phyloP scores from a whole-genome alignment of 1,284 basidiomycete species.

The Ustilago nuda region DNA sequence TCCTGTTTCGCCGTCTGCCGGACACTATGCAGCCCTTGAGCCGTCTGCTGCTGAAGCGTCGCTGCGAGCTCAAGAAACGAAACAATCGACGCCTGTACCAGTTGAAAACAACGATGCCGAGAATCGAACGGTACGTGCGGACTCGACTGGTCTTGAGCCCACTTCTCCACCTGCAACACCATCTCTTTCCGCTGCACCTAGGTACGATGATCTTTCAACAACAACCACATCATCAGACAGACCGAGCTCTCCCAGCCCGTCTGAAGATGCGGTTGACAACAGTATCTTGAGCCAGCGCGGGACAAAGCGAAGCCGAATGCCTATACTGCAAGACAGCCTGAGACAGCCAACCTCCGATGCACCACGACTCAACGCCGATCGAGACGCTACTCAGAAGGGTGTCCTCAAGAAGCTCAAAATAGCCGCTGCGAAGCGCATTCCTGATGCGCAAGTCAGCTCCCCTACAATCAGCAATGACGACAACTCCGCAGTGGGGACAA shows the following conservation, averaged over 20 bases:
- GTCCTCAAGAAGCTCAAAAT: constrained; percentile 13
- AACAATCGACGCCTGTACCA: background rate
- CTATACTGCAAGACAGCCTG: constrained; percentile 26
- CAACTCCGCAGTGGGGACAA: background rate
- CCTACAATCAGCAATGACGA: background rate
- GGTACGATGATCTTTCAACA: constrained; percentile 17
- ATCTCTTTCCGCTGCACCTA: constrained; percentile 8
- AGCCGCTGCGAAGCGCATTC: background rate
- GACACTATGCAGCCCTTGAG: constrained; percentile 15
- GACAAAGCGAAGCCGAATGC: constrained; percentile 24
- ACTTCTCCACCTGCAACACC: constrained; percentile 29
- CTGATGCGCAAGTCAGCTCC: background rate
- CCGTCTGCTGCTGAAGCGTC: background rate
- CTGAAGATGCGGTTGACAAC: constrained; percentile 1
- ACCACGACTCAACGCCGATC: constrained; percentile 1
- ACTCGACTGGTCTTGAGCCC: constrained; percentile 6
- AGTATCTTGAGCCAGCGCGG: constrained; percentile 12
- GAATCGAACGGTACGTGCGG: background rate
- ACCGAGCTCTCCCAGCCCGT: constrained; percentile 24
- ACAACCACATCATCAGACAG: constrained; percentile 25
- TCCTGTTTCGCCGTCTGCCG: constrained; percentile 9
- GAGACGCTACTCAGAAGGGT: constrained; percentile 4
- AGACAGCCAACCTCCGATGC: constrained; percentile 13
- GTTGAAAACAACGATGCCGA: background rate
- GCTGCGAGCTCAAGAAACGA: background rate